Evolutionary conservation across 306 rosid genomes (phyloP), one percentile per base, ranked within the genome.

Genomic region (Albizia julibrissin): DNA sequence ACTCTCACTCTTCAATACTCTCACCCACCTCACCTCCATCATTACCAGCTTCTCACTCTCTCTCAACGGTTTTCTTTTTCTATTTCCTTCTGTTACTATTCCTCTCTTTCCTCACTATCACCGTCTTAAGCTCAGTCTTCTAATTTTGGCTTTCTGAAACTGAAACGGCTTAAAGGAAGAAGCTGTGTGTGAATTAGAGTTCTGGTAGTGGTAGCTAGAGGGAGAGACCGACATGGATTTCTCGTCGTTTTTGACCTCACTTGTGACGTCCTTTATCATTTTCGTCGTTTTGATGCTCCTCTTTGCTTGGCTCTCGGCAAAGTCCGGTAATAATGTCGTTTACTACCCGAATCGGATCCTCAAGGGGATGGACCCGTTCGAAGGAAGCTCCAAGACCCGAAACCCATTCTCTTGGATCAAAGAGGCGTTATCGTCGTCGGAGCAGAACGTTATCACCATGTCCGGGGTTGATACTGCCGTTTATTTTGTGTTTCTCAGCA

Each of bases 391-490:
- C 62, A 88, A 74, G 86, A 80, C 87, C 50, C 84, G 94, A 16
- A 91, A 88, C 83, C 99, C 98, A 40, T 91, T 93, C 83, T 64
- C 95, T 6, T 95, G 99, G 99, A 90, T 93, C 80, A 82, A 47
- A 24, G 99, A 92, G 75, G 98, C 98, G 13, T 0, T 87, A 44
- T 82, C 89, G 44, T 89, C 99, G 40, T 80, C 97, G 6, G 99
- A 96, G 81, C 44, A 67, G 69, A 93, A 96, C 10, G 81, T 96
- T 40, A 88, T 96, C 46, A 37, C 90, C 77, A 18, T 88, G 67
- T 93, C 99, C 14, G 99, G 99, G 69, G 90, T 92, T 1, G 99
- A 96, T 81, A 88, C 98, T 79, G 99, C 99, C 37, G 99, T 93
- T 0, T 92, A 93, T 93, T 96, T 91, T 50, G 97, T 96, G 80